Evolutionary conservation across 1,284 basidiomycete genomes (phyloP).

Genomic region (Fomes fomentarius): DNA sequence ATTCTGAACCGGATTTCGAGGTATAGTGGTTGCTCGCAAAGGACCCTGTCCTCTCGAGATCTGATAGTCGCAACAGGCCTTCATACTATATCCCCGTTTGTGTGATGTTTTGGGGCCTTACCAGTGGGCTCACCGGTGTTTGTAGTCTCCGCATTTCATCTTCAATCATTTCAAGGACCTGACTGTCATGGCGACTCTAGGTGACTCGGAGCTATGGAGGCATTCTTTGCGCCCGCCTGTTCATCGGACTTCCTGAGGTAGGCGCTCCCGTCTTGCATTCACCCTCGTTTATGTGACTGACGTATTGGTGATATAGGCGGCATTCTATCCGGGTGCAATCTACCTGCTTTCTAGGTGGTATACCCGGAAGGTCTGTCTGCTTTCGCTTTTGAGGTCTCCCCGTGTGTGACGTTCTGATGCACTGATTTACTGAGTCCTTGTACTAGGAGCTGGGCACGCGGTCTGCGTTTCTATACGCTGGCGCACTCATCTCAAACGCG

Average conservation of each 20-base stretch:
- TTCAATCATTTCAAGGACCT: neutral
- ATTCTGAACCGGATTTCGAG: conserved; percentile 55
- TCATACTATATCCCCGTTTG: conserved; percentile 64
- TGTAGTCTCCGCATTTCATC: conserved; percentile 3
- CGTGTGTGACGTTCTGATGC: neutral
- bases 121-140: conserved; percentile 64
- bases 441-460: conserved; percentile 67
- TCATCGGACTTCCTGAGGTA: conserved; percentile 66
- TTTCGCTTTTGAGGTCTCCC: no score
- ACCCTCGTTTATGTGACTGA: neutral
- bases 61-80: conserved; percentile 43
- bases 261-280: neutral
- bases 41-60: neutral
- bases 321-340: conserved; percentile 68
- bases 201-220: conserved; percentile 57
- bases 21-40: conserved; percentile 29
- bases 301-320: conserved; percentile 39
- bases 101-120: conserved; percentile 65
- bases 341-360: conserved; percentile 72
- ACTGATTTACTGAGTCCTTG: no score
- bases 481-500: conserved; percentile 73
- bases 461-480: conserved; percentile 69
- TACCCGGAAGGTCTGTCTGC: conserved; percentile 52
- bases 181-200: conserved; percentile 37
- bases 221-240: conserved; percentile 60